Conservation (phyloP, 139 green algal genomes). For the Coelastrella sp. region DNA sequence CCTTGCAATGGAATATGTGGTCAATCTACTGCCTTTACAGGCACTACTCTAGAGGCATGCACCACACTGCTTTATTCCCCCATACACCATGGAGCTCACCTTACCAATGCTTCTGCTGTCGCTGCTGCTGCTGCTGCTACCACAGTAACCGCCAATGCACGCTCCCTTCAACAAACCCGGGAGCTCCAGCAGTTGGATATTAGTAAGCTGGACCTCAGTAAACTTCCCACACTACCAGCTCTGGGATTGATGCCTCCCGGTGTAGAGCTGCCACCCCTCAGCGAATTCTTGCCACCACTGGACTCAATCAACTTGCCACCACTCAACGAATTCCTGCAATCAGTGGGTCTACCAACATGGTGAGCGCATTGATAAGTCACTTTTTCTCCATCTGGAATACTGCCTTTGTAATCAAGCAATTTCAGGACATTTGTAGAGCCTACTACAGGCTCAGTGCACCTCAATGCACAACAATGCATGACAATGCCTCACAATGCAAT, state of each 20-base stretch:
- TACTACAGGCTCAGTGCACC: too few relatives aligned
- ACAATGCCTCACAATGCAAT: too few relatives aligned
- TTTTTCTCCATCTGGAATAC: too few relatives aligned
- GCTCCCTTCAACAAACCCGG: conserved; percentile 4
- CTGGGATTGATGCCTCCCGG: conserved; percentile 20
- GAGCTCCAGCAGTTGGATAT: not conserved
- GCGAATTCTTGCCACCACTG: conserved; percentile 26
- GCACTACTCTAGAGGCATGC: too few relatives aligned
- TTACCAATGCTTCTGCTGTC: not conserved
- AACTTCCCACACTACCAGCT: conserved; percentile 26
- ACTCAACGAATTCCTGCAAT: conserved; percentile 32
- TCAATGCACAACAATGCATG: too few relatives aligned
- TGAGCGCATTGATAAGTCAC: not conserved
- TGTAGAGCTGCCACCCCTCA: conserved; percentile 24
- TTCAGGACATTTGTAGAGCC: too few relatives aligned
- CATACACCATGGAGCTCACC: too few relatives aligned
- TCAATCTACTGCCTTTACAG: too few relatives aligned
- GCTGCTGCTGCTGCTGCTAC: not conserved
- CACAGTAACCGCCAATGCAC: not conserved
- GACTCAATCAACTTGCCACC: conserved; percentile 42
- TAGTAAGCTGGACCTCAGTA: conserved; percentile 20
- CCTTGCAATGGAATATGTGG: too few relatives aligned
- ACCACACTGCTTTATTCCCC: too few relatives aligned
- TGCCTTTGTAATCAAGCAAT: too few relatives aligned
- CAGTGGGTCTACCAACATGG: conserved; percentile 28